Percentiles rank a stretch among this genome's conserved stretches.
These are phyloP conservation scores for Fusarium succisae DNA, from an alignment of 2,329 filamentous ascomycete species.

Conservation along the genomic window DNA sequence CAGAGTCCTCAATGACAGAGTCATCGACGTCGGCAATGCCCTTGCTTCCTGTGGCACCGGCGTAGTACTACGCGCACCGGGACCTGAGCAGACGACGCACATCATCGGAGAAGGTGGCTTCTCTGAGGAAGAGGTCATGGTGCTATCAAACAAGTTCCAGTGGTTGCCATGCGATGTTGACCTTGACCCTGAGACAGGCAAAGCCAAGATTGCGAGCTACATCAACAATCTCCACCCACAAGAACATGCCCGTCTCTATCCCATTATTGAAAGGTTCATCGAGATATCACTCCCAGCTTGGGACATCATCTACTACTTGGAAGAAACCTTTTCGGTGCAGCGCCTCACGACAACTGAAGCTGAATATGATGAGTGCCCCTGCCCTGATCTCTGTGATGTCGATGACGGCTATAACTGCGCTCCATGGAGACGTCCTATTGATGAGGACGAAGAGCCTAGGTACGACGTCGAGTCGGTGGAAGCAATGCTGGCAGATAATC, in stretches of 20 bases:
- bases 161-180: background rate
- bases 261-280: background rate
- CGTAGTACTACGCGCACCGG: background rate
- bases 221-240: conserved; percentile 14
- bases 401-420: background rate
- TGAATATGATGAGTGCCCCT: background rate
- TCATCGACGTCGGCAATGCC: background rate
- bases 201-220: background rate
- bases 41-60: background rate
- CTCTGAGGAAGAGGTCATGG: background rate
- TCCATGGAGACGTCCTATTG: background rate
- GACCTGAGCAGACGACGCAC: background rate
- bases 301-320: background rate
- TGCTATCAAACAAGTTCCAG: background rate
- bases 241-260: background rate
- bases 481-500: background rate
- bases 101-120: background rate
- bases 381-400: background rate
- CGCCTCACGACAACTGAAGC: background rate
- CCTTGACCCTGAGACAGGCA: background rate
- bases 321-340: background rate
- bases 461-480: background rate
- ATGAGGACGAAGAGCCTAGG: background rate
- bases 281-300: background rate
- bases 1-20: background rate